Base-by-base conservation (phyloP, 345 rosid species). In the Aegle marmelos region DNA sequence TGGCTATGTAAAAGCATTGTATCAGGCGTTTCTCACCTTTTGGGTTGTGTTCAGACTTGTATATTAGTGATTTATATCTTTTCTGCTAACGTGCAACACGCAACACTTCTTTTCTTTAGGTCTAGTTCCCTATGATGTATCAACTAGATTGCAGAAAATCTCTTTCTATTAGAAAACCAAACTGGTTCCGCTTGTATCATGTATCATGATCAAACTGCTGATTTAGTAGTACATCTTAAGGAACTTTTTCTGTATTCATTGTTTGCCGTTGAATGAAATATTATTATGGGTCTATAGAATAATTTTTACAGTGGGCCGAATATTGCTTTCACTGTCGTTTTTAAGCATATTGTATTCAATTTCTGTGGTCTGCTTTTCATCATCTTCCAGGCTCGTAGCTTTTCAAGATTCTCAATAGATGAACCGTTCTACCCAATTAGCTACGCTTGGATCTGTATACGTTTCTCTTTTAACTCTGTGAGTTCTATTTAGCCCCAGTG, bases 21-120 rank as follows among this genome's bases (percentile, higher is more conserved):
- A 80, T 74, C 28, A 53, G n/a, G 22, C 57, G 65, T 68, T 39
- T 59, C 53, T 71, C 25, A n/a, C 80, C 65, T 82, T 72, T 75
- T 77, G 73, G 68, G 45, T 79, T 79, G 76, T 58, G n/a, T 64
- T 78, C 60, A 54, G 36, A 75, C 85, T n/a, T 88, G 89, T 87
- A 83, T 78, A 80, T 86, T 79, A 77, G 79, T 76, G 78, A 76
- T 65, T 63, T 68, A 34, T 57, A 65, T 25, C 60, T 78, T 76
- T 79, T 74, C 78, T 74, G 78, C 56, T 77, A 74, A 82, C 84
- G 37, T 50, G 62, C 80, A 68, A 72, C 70, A 31, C n/a, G 62
- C 80, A 68, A 37, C 41, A 59, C 53, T 67, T 78, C 48, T 73
- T 68, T 68, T 74, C 74, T 37, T 78, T 75, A 64, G 82, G 68